Conservation (phyloP, 805 yeast genomes). For the Pichia ethanolica region DNA sequence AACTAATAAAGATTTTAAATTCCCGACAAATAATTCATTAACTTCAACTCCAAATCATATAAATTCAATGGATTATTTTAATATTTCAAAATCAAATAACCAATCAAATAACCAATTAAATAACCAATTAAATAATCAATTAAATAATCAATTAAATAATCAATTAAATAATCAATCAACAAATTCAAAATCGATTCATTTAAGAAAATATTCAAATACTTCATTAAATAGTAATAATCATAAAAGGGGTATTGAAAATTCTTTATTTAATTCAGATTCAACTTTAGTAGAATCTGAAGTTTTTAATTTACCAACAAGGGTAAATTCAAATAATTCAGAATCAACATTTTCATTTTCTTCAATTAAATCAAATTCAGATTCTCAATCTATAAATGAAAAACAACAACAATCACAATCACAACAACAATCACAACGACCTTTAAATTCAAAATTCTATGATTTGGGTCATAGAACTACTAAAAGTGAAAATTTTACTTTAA, state of each 20-base stretch:
- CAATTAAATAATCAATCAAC: neutral
- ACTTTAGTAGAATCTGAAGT: conserved; percentile 8
- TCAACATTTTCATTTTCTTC: neutral
- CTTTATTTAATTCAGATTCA: conserved; percentile 10
- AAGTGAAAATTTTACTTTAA: conserved; percentile 10
- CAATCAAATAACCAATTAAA: too few relatives aligned
- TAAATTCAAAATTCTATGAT: conserved; percentile 3
- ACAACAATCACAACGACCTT: too few relatives aligned
- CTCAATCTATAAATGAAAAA: too few relatives aligned
- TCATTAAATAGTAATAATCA: neutral
- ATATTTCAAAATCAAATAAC: neutral
- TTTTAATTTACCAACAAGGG: neutral
- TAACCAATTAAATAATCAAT: too few relatives aligned
- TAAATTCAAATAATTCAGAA: conserved; percentile 3
- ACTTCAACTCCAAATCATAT: neutral
- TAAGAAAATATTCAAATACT: neutral
- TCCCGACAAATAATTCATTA: neutral
- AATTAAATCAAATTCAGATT: too few relatives aligned
- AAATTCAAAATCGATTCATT: neutral
- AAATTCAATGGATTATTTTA: neutral
- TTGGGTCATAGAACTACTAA: conserved; percentile 11
- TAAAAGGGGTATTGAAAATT: conserved; percentile 6
- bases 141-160: too few relatives aligned
- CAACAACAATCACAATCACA: too few relatives aligned
- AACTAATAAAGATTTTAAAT: neutral